Conservation (phyloP, 1,284 basidiomycete species). For the Rhodotorula sp. region DNA sequence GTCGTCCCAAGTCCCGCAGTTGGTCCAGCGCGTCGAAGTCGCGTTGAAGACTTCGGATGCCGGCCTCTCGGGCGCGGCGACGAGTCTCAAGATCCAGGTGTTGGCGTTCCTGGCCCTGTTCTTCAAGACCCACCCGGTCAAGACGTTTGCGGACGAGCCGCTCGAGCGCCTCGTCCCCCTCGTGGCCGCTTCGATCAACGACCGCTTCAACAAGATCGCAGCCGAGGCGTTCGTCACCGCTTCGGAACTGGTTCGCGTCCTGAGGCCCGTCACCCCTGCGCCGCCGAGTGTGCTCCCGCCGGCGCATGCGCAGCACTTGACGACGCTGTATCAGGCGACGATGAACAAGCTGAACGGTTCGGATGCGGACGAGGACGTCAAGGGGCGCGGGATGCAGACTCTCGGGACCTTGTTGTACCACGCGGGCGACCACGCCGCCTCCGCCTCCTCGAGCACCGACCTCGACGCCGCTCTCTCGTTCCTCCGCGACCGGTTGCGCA, state of each 20-base stretch:
- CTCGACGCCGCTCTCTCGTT: constrained; percentile 58
- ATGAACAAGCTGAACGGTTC: constrained; percentile 68
- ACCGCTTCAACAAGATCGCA: constrained; percentile 54
- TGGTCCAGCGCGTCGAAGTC: constrained; percentile 51
- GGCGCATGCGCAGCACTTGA: constrained; percentile 53
- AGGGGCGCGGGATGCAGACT: constrained; percentile 74
- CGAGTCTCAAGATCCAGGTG: constrained; percentile 61
- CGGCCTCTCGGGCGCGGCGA: constrained; percentile 46
- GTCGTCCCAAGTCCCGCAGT: constrained; percentile 61
- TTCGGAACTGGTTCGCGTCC: constrained; percentile 52
- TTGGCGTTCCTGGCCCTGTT: constrained; percentile 81
- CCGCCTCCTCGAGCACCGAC: constrained; percentile 50
- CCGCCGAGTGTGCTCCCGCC: constrained; percentile 54
- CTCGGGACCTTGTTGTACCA: constrained; percentile 83
- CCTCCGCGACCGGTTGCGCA: constrained; percentile 70
- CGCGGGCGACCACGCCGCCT: constrained; percentile 61
- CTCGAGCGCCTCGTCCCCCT: constrained; percentile 68
- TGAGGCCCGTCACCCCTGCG: constrained; percentile 45
- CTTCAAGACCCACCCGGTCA: constrained; percentile 74
- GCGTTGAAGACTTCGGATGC: constrained; percentile 49
- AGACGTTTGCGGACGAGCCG: constrained; percentile 60
- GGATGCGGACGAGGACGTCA: constrained; percentile 88
- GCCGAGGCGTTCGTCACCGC: constrained; percentile 72
- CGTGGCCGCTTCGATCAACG: constrained; percentile 66
- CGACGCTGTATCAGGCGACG: constrained; percentile 71